Percentiles rank a stretch among this genome's conserved stretches.
phyloP scores from a whole-genome alignment of 1,139 yeast species.

The Suhomyces bokatorum region DNA sequence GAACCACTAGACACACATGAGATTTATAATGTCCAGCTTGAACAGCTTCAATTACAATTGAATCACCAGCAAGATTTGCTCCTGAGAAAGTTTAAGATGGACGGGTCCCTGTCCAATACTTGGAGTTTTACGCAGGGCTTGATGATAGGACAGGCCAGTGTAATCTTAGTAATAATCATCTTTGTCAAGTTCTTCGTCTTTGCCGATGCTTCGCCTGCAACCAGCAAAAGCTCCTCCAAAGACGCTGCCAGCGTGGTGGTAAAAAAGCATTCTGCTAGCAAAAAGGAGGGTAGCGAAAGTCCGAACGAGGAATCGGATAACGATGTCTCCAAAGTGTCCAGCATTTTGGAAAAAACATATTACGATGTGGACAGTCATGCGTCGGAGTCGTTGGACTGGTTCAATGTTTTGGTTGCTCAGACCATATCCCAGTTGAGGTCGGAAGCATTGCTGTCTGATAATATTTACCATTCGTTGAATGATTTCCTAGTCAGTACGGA shows the following conservation, averaged over 20 bases:
- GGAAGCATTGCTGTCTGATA: conserved; percentile 83
- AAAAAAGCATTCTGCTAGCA: conserved; percentile 29
- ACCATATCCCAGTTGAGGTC: conserved; percentile 81
- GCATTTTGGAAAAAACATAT: conserved; percentile 84
- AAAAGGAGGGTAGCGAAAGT: conserved; percentile 12
- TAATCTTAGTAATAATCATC: conserved; percentile 67
- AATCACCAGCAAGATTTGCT: conserved; percentile 36
- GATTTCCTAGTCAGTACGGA: conserved; percentile 50
- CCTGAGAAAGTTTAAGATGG: conserved; percentile 31
- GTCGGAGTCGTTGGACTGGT: conserved; percentile 95
- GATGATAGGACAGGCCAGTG: conserved; percentile 82
- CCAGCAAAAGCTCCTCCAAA: conserved; percentile 29
- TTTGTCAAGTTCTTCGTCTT: conserved; percentile 88
- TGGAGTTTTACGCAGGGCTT: conserved; percentile 80
- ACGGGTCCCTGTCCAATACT: conserved; percentile 17
- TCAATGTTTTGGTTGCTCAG: conserved; percentile 90
- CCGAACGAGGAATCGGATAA: conserved; percentile 29
- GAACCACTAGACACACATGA: not conserved
- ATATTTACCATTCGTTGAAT: conserved; percentile 75
- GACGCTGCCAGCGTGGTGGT: conserved; percentile 44
- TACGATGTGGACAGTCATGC: conserved; percentile 86
- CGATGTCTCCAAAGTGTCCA: conserved; percentile 23
- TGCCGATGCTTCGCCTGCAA: conserved; percentile 59
- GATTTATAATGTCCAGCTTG: conserved; percentile 11
- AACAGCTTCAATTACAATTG: conserved; percentile 33